These are phyloP conservation scores for Sporothrix dimorphospora DNA, from an alignment of 2,329 filamentous ascomycete genomes.

Conservation along the genomic window DNA sequence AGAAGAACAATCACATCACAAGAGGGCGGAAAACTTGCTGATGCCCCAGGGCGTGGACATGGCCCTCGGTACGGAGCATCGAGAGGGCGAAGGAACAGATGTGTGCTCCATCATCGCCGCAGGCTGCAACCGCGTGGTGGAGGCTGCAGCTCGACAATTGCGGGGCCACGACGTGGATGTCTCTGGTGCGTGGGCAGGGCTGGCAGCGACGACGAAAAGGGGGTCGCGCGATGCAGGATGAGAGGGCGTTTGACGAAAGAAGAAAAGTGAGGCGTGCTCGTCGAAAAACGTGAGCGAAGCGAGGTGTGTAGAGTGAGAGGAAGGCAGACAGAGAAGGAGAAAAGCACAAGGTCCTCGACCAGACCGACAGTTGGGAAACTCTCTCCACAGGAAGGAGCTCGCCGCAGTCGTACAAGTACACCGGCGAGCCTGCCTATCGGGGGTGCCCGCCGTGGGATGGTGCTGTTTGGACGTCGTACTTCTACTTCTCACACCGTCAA, in stretches of 20 bases:
- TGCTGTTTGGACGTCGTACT: background rate
- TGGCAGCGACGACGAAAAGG: background rate
- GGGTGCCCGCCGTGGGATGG: background rate
- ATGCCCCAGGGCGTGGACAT: background rate
- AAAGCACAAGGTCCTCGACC: background rate
- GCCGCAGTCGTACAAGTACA: background rate
- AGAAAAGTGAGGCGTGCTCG: slow-evolving; percentile 13
- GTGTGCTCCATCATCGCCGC: background rate
- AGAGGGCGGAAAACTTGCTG: background rate
- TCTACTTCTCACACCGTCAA: slow-evolving; percentile 11
- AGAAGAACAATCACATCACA: too few relatives aligned
- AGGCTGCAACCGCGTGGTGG: slow-evolving; percentile 1
- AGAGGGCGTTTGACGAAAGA: background rate
- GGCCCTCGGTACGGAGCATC: background rate
- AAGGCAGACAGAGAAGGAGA: background rate
- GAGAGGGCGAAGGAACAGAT: background rate
- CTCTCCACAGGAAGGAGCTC: background rate
- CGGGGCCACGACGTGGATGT: slow-evolving; percentile 22
- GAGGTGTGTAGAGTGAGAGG: background rate
- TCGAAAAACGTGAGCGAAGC: background rate
- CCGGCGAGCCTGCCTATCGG: background rate
- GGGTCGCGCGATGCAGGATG: background rate
- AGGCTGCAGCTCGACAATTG: slow-evolving; percentile 8
- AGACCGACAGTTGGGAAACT: background rate
- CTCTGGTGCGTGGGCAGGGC: slow-evolving; percentile 15